Percentiles rank a stretch among this genome's conserved stretches.
phyloP scores from a whole-genome alignment of 345 rosid species.

The Eucalyptus regnans region DNA sequence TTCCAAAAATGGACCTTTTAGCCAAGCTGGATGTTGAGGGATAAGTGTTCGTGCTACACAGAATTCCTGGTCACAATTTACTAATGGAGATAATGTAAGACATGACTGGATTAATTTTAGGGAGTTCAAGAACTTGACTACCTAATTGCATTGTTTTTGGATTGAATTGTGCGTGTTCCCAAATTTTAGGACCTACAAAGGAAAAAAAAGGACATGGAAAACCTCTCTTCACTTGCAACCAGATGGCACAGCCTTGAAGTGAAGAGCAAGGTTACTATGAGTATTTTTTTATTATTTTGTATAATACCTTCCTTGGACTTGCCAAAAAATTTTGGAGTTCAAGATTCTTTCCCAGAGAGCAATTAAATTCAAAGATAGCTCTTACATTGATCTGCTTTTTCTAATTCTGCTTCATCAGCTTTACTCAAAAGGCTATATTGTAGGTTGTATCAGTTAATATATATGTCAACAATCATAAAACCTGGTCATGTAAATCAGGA shows the following conservation, averaged over 20 bases:
- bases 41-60: neutral
- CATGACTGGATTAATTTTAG: neutral
- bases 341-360: neutral
- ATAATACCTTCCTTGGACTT: neutral
- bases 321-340: neutral
- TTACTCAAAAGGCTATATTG: neutral
- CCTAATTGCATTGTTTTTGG: neutral
- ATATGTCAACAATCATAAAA: neutral
- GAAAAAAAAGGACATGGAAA: neutral
- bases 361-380: neutral
- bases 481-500: neutral
- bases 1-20: neutral
- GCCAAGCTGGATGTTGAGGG: neutral
- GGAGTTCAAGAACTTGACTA: neutral
- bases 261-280: neutral
- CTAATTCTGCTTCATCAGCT: neutral
- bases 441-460: neutral
- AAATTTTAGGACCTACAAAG: neutral
- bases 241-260: neutral
- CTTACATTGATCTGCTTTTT: neutral
- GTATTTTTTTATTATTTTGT: neutral
- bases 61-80: neutral
- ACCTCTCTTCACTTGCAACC: neutral
- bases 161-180: neutral
- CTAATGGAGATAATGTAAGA: neutral